Conservation (phyloP, 139 green algal genomes). For the Pycnococcus provasolii region DNA sequence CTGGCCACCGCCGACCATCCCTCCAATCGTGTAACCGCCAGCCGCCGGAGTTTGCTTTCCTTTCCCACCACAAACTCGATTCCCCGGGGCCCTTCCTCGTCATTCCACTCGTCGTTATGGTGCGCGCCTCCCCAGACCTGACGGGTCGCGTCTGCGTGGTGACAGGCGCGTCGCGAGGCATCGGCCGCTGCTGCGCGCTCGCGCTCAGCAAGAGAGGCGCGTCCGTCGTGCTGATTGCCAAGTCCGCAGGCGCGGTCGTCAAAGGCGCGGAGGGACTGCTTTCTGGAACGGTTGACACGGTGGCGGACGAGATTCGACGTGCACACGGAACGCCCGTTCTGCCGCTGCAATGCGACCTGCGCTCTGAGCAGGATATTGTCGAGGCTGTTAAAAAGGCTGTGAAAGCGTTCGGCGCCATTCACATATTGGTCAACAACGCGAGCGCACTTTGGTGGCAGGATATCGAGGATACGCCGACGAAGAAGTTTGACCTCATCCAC, state of each 20-base stretch:
- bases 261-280: background rate
- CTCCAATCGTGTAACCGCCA: too few relatives aligned
- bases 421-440: slow-evolving; percentile 27
- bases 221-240: slow-evolving; percentile 1
- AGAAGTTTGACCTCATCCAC: slow-evolving; percentile 20
- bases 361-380: background rate
- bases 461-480: slow-evolving; percentile 20
- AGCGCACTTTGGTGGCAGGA: slow-evolving; percentile 23
- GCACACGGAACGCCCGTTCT: background rate
- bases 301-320: slow-evolving; percentile 5
- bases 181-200: slow-evolving; percentile 12
- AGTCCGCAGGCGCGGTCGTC: background rate
- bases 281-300: slow-evolving; percentile 9
- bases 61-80: too few relatives aligned
- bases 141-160: slow-evolving; percentile 15
- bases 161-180: slow-evolving; percentile 18
- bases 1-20: too few relatives aligned
- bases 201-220: background rate
- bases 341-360: slow-evolving; percentile 4
- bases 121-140: background rate
- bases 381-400: slow-evolving; percentile 3
- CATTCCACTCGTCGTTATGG: too few relatives aligned
- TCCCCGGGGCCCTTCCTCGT: too few relatives aligned
- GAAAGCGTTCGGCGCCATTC: slow-evolving; percentile 1
- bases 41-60: too few relatives aligned